phyloP scores from a whole-genome alignment of 225 moss, liverwort and hornwort species.

The Climacium dendroides region DNA sequence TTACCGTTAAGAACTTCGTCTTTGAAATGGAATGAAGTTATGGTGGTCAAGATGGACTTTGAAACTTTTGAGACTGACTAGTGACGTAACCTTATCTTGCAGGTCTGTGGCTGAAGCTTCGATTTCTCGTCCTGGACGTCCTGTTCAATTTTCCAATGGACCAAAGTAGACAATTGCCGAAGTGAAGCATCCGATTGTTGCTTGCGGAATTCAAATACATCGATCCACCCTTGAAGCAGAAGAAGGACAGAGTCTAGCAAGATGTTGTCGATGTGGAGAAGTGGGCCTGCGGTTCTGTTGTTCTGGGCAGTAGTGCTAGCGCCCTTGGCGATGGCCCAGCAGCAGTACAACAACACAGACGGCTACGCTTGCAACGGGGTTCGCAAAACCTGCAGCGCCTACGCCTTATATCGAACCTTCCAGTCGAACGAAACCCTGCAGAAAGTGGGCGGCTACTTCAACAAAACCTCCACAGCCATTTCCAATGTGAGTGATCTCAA shows the following conservation, averaged over 20 bases:
- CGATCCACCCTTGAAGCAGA: neutral
- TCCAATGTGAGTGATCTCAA: conserved; percentile 17
- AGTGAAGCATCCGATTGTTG: neutral
- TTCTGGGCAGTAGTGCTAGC: neutral
- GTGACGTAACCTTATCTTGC: neutral
- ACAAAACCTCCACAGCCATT: neutral
- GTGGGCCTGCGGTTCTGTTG: neutral
- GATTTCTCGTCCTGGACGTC: neutral
- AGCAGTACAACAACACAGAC: conserved; percentile 34
- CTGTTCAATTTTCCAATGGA: neutral
- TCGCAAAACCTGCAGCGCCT: conserved; percentile 12
- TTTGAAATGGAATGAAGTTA: neutral
- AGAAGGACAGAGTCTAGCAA: neutral
- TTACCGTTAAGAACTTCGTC: neutral
- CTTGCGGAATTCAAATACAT: neutral
- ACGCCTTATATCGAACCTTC: conserved; percentile 29
- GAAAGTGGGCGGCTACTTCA: conserved; percentile 25
- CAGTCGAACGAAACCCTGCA: neutral
- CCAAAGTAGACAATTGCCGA: neutral
- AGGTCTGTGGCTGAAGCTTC: neutral
- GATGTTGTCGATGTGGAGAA: neutral
- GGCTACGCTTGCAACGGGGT: conserved; percentile 21
- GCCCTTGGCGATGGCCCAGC: conserved; percentile 9
- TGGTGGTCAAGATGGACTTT: neutral
- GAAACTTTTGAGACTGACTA: neutral